phyloP scores from a whole-genome alignment of 2,329 filamentous ascomycete genomes.

The Coleophoma eucalyptorum region DNA sequence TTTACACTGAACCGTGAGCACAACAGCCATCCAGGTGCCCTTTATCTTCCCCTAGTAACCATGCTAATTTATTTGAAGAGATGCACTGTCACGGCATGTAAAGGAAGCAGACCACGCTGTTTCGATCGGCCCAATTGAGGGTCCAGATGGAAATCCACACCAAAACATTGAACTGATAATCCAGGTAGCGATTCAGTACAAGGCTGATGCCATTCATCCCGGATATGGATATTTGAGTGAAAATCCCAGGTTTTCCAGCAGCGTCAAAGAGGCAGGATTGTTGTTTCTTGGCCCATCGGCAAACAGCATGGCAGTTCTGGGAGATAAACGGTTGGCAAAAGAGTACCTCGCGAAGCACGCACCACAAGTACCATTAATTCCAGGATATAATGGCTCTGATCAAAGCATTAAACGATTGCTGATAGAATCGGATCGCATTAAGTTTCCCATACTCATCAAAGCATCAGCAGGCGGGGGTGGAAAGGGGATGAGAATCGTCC shows the following conservation, averaged over 20 bases:
- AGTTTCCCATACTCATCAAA: conserved; percentile 49
- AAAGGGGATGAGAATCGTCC: conserved; percentile 56
- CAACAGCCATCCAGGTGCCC: conserved; percentile 1
- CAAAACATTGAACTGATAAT: conserved; percentile 67
- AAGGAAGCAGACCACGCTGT: conserved; percentile 63
- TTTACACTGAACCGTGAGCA: conserved; percentile 49
- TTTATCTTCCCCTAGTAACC: conserved; percentile 4
- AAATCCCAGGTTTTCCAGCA: conserved; percentile 55
- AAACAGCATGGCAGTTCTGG: conserved; percentile 11
- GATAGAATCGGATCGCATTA: conserved; percentile 14
- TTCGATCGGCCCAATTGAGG: conserved; percentile 50
- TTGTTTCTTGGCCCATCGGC: conserved; percentile 54
- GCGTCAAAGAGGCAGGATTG: conserved; percentile 49
- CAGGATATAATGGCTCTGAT: conserved; percentile 63
- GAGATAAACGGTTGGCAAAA: conserved; percentile 47
- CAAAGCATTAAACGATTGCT: conserved; percentile 31
- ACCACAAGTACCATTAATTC: conserved; percentile 63
- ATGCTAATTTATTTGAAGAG: conserved; percentile 9
- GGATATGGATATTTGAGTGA: conserved; percentile 67
- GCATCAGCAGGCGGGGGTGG: conserved; percentile 58
- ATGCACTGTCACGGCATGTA: conserved; percentile 59
- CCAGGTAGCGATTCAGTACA: conserved; percentile 53
- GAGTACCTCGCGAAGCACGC: conserved; percentile 61
- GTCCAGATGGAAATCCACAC: conserved; percentile 44
- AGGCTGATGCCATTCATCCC: conserved; percentile 54